These are phyloP conservation scores for Phialophora tarda DNA, from an alignment of 2,329 filamentous ascomycete species.

Conservation along the genomic window DNA sequence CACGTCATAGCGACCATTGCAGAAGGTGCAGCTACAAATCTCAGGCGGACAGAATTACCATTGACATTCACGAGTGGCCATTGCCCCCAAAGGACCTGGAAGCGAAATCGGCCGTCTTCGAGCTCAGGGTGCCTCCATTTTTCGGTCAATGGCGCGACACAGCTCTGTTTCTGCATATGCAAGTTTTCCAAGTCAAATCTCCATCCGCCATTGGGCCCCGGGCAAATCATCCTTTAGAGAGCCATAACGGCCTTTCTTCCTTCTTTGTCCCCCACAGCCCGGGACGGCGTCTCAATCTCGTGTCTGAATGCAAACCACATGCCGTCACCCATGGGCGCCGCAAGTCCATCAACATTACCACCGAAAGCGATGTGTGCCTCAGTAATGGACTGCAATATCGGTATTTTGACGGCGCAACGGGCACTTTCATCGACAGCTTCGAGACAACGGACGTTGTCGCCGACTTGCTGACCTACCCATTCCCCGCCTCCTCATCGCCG, in stretches of 20 bases:
- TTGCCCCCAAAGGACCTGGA: conserved; percentile 46
- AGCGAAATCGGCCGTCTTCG: conserved; percentile 59
- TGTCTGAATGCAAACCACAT: no score
- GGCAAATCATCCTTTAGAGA: not conserved
- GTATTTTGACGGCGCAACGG: conserved; percentile 41
- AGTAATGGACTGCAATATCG: conserved; percentile 39
- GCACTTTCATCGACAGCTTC: conserved; percentile 12
- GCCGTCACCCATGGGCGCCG: no score
- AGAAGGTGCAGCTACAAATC: not conserved
- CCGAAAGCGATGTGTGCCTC: no score
- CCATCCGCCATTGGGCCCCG: conserved; percentile 20
- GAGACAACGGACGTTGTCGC: not conserved
- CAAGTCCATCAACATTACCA: no score
- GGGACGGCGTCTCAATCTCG: conserved; percentile 1
- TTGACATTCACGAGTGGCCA: conserved; percentile 59
- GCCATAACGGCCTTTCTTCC: conserved; percentile 5
- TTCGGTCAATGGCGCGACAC: conserved; percentile 58
- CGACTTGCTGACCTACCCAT: not conserved
- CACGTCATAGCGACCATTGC: conserved; percentile 1
- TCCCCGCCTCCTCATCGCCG: conserved; percentile 36
- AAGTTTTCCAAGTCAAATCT: conserved; percentile 45
- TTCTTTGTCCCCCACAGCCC: not conserved
- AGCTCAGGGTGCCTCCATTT: conserved; percentile 52
- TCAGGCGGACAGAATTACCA: not conserved
- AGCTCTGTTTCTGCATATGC: conserved; percentile 50